Base-by-base conservation (phyloP, 2,329 filamentous ascomycete genomes). In the Aspergillus bombycis region DNA sequence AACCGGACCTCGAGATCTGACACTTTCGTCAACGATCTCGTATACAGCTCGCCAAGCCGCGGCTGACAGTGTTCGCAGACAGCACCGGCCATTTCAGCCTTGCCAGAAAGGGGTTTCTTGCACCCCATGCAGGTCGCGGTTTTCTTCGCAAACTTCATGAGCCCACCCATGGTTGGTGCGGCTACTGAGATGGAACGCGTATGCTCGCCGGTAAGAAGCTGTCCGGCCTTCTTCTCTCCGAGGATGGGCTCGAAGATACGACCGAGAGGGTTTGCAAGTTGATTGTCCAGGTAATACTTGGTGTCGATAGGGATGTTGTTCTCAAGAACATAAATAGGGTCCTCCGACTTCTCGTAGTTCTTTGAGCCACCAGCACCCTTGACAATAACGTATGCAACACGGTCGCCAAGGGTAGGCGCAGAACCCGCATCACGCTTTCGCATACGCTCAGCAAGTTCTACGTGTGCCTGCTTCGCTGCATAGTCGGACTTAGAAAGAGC, bases 81-180 rank as follows among this genome's bases (percentile, higher is more conserved):
- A 0, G 96, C 95, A 5, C 94, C 94, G 6, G 86, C 87, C 69
- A 86, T 88, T 79, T 97, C 94, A 53, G 91, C 86, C 70, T 92
- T 91, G 64, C 88, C 88, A 8, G 87, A 89, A 57, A 99, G 85
- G 4, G 95, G 95, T 79, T 97, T 97, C 86, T 98, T 99, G 87
- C 95, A 99, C 4, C 94, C 95, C 91, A 99, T 96, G 78, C 95
- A 99, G 0, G 95, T 98, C 80, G 94, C 89, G 3, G 95, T 99
- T 83, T 96, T 97, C 82, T 97, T 97, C 38, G 95, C 87, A 75
- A 98, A 99, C 80, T 96, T 97, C 95, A 99, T 99, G 67, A 99
- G 83, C 0, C 95, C 95, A 62, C 95, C 95, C 65, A 97, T 87
- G 0, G 91, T 91, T 0, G 96, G 94, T 23, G 93, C 95, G 3